phyloP scores from a whole-genome alignment of 2,329 filamentous ascomycete species.

The Fusarium sp. region DNA sequence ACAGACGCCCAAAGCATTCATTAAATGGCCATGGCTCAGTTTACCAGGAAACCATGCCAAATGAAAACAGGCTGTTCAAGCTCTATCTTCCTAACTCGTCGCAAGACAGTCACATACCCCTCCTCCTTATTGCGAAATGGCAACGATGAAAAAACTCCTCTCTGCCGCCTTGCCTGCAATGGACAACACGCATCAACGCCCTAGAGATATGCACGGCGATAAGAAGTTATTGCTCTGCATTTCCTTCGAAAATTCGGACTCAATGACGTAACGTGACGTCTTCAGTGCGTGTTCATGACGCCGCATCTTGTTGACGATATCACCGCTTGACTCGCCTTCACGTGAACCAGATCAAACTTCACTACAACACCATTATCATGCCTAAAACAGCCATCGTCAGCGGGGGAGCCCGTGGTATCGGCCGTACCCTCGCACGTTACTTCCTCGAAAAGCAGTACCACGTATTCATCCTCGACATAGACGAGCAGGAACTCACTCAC shows the following conservation, averaged over 20 bases:
- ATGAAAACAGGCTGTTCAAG: neutral
- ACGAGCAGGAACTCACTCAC: constrained; percentile 5
- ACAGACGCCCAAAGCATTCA: too few species aligned
- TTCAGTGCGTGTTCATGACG: constrained; percentile 5
- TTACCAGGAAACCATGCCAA: too few species aligned
- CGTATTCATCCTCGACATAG: constrained; percentile 11
- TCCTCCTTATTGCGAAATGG: neutral
- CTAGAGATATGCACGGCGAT: neutral
- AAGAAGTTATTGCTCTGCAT: neutral
- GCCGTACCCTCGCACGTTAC: neutral
- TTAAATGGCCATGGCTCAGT: too few species aligned
- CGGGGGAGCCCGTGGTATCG: constrained; percentile 10
- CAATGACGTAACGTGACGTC: constrained; percentile 19
- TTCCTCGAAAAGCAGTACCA: constrained; percentile 9
- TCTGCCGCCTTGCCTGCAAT: accelerated
- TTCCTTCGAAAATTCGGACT: accelerated
- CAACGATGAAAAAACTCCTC: accelerated
- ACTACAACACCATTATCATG: neutral
- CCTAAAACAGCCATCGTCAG: neutral
- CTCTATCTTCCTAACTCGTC: neutral
- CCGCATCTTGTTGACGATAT: too few species aligned
- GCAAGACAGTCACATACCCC: accelerated
- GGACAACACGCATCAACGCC: neutral
- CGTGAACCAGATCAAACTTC: accelerated
- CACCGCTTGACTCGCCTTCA: accelerated